Evolutionary conservation across 306 rosid species (phyloP).

Genomic region (Lathyrus tuberosus): DNA sequence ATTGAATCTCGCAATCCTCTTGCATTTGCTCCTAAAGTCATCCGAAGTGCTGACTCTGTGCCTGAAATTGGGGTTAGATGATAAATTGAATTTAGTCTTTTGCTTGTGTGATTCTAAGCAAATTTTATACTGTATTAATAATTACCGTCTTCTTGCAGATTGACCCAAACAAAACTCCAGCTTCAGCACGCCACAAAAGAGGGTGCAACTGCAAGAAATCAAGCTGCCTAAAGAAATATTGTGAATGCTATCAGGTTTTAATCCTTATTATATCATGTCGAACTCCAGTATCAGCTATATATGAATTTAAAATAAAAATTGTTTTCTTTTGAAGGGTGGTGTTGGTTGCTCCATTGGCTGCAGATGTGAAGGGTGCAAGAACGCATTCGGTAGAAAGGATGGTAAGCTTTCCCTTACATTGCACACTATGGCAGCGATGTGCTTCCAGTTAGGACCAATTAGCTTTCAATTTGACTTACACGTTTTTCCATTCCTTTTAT

Average conservation of each 20-base stretch:
- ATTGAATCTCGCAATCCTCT: conserved; percentile 91
- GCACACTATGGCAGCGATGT: background rate
- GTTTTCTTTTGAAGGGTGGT: conserved; percentile 72
- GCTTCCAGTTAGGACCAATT: background rate
- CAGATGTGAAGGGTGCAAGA: conserved; percentile 92
- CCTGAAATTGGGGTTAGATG: conserved; percentile 78
- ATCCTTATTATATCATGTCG: conserved; percentile 17
- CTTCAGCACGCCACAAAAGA: conserved; percentile 87
- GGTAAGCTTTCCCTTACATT: conserved; percentile 53
- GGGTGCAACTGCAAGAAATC: conserved; percentile 99
- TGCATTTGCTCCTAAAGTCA: conserved; percentile 99
- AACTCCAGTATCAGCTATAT: conserved; percentile 21
- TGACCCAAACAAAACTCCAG: conserved; percentile 87
- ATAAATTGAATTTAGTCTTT: conserved; percentile 23
- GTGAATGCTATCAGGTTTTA: conserved; percentile 95
- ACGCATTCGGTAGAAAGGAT: conserved; percentile 81
- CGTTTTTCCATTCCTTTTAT: background rate
- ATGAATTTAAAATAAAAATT: conserved; percentile 38
- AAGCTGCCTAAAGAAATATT: conserved; percentile 83
- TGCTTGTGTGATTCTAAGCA: conserved; percentile 21
- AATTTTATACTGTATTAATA: conserved; percentile 25
- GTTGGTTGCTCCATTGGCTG: conserved; percentile 91
- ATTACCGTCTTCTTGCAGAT: conserved; percentile 52
- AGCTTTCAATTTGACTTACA: conserved; percentile 10
- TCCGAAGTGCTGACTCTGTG: conserved; percentile 61